Evolutionary conservation across 2,329 filamentous ascomycete genomes (phyloP), one percentile per base, ranked within the genome.

Genomic region (Phialophora expanda): DNA sequence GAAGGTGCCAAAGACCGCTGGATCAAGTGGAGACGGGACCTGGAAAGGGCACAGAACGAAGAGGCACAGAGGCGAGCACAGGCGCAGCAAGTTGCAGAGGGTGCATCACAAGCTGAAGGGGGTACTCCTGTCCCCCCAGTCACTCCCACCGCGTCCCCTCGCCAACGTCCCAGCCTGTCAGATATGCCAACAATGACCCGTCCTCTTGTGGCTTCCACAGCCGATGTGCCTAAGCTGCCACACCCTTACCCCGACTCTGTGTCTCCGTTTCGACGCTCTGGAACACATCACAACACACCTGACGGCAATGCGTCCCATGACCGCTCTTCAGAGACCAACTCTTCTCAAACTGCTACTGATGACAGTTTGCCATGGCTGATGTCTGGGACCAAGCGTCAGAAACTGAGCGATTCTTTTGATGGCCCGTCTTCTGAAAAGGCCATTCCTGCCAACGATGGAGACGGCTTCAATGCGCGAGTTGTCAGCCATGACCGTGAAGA

Each of bases 1-100:
- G 88, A 85, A 61, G 90, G 88, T 69, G 90, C 95, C 20, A 84
- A 85, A 68, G 90, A 95, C 65, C 89, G 95, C 50, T 98, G 90
- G 81, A 74, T 87, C 53, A 87, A 88, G 66, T 99, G 95, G 95
- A 83, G 79, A 64, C 74, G 78, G 41, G 93, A 96, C 72, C 81
- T 97, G 30, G 83, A 83, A 70, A 83, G 84, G 63, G 89, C 86
- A 12, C 86, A 88, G 68, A 77, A 78, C 64, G 78, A 84, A 76
- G 78, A 77, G 69, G 64, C 73, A 69, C 61, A 75, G 70, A 64
- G 75, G 28, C 56, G 66, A 4, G 65, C 59, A 70, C 62, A 73
- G 70, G 71, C 64, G 66, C 71, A 73, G 70, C 54, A 24, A 22
- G n/a, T 9, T 46, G n/a, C 24, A 28, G 20, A n/a, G 41, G 30